Percentiles rank a stretch among this genome's conserved stretches.
Conservation (phyloP, 1,284 basidiomycete species). For the Marasmius oreades region DNA sequence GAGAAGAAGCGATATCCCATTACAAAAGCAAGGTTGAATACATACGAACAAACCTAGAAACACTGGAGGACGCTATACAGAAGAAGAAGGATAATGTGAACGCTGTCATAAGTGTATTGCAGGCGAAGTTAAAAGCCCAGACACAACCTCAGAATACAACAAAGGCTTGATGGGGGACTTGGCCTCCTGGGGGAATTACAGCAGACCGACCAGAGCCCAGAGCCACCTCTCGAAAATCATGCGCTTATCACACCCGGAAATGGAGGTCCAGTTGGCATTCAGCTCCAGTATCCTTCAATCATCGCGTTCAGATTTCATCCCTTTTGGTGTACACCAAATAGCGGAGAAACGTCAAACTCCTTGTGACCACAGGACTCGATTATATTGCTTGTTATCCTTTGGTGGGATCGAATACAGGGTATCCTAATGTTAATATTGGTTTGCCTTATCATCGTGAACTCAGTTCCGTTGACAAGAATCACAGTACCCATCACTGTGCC, state of each 20-base stretch:
- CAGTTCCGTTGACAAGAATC: too few species aligned
- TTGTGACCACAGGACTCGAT: too few species aligned
- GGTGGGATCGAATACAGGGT: too few species aligned
- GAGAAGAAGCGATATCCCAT: slow-evolving; percentile 73
- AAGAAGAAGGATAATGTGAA: slow-evolving; percentile 89
- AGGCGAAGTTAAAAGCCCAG: slow-evolving; percentile 63
- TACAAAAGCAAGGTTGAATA: slow-evolving; percentile 77
- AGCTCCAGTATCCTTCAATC: too few species aligned
- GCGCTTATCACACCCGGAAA: neutral
- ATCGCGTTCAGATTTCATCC: too few species aligned
- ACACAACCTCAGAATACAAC: slow-evolving; percentile 1
- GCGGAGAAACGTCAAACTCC: too few species aligned
- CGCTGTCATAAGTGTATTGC: slow-evolving; percentile 69
- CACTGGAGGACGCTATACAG: slow-evolving; percentile 80
- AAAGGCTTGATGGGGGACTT: neutral
- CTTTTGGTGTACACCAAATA: too few species aligned
- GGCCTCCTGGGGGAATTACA: neutral
- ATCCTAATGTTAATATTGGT: too few species aligned
- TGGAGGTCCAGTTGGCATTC: too few species aligned
- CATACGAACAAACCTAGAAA: slow-evolving; percentile 76
- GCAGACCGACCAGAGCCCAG: neutral
- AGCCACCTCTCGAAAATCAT: neutral
- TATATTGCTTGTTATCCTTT: too few species aligned
- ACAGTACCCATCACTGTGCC: too few species aligned
- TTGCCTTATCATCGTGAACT: too few species aligned